Conservation (phyloP, 2,329 filamentous ascomycete species). For the Metarhizium humberi region DNA sequence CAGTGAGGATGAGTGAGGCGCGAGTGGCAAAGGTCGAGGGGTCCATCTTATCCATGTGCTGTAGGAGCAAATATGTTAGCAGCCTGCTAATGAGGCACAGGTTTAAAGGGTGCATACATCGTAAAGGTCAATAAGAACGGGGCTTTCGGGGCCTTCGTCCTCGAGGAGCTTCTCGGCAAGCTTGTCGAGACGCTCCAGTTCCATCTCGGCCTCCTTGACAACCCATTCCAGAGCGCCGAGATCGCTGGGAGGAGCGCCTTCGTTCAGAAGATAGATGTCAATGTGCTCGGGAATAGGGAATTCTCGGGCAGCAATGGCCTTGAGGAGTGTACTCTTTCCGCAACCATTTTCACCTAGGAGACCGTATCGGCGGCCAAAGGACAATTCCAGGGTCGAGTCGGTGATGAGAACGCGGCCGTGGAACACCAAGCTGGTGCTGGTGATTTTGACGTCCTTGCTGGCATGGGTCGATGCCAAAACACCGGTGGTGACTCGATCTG, state of each 20-base stretch:
- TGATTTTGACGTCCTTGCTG: slow-evolving; percentile 96
- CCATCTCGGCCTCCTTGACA: slow-evolving; percentile 84
- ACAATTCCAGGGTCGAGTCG: slow-evolving; percentile 88
- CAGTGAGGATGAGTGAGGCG: slow-evolving; percentile 91
- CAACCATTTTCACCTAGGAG: slow-evolving; percentile 97
- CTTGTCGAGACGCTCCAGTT: slow-evolving; percentile 83
- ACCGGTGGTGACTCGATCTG: slow-evolving; percentile 96
- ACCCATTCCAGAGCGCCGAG: slow-evolving; percentile 95
- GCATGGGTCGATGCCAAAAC: slow-evolving; percentile 77
- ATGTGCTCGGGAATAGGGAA: slow-evolving; percentile 93
- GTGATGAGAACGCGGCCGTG: slow-evolving; percentile 94
- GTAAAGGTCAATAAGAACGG: slow-evolving; percentile 86
- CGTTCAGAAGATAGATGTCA: slow-evolving; percentile 97
- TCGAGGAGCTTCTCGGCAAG: slow-evolving; percentile 86
- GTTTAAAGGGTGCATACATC: slow-evolving; percentile 52
- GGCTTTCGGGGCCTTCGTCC: slow-evolving; percentile 83
- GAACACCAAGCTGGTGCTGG: slow-evolving; percentile 86
- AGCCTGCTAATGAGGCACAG: neutral
- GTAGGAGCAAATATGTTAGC: slow-evolving; percentile 12
- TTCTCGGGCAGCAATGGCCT: slow-evolving; percentile 87
- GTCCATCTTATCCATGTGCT: slow-evolving; percentile 99
- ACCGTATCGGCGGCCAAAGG: slow-evolving; percentile 87
- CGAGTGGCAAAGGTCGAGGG: slow-evolving; percentile 94
- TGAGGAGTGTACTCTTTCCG: slow-evolving; percentile 96
- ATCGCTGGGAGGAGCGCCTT: slow-evolving; percentile 84